Conservation (phyloP, 192 early-diverging fungal genomes). For the Coemansia sp. region DNA sequence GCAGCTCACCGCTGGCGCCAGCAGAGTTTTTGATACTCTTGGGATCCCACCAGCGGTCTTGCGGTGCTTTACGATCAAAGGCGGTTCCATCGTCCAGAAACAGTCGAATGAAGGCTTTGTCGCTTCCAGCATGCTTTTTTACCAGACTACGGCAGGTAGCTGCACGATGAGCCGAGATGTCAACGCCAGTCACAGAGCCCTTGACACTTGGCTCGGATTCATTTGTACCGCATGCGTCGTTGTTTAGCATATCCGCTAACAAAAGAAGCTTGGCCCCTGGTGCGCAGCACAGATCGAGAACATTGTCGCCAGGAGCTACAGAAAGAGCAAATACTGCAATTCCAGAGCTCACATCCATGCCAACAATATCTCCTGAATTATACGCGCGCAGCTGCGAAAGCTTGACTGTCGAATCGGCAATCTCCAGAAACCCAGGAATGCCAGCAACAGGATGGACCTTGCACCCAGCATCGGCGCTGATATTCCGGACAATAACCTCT, state of each 20-base stretch:
- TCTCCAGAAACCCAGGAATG: constrained; percentile 62
- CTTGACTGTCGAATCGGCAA: constrained; percentile 44
- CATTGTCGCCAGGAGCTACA: constrained; percentile 73
- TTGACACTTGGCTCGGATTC: not conserved
- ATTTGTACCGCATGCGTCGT: constrained; percentile 15
- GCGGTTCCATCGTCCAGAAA: constrained; percentile 82
- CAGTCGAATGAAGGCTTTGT: constrained; percentile 55
- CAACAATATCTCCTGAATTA: constrained; percentile 54
- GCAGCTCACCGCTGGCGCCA: not conserved
- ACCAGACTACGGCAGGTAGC: constrained; percentile 73
- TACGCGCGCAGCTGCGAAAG: constrained; percentile 58
- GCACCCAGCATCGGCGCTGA: constrained; percentile 55
- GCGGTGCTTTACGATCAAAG: constrained; percentile 73
- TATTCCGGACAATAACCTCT: constrained; percentile 31
- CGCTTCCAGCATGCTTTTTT: constrained; percentile 65
- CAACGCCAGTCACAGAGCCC: constrained; percentile 93
- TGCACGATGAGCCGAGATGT: constrained; percentile 71
- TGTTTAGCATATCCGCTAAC: constrained; percentile 68
- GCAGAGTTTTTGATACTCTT: not conserved
- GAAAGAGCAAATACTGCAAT: constrained; percentile 79
- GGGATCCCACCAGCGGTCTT: constrained; percentile 40
- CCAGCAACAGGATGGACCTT: constrained; percentile 51
- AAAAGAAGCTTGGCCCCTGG: constrained; percentile 88
- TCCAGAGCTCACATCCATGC: constrained; percentile 84
- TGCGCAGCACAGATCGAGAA: constrained; percentile 87